Conservation (phyloP, 352 stramenopile genomes). For the Phytophthora kernoviae region DNA sequence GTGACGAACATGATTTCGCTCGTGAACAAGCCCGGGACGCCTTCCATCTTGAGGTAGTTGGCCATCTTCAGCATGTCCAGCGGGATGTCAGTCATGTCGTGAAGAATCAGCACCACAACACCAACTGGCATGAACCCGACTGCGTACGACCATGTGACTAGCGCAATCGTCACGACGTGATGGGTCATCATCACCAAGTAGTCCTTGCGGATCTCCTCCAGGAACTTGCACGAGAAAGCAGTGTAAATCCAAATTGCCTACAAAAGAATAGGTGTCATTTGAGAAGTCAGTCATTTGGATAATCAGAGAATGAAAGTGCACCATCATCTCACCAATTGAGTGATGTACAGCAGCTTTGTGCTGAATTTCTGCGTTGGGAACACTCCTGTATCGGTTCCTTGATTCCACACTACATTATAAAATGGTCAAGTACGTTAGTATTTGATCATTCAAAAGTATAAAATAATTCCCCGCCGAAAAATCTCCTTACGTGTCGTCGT, state of each 20-base stretch:
- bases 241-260: slow-evolving; percentile 91
- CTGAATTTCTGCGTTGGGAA: slow-evolving; percentile 84
- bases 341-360: slow-evolving; percentile 85
- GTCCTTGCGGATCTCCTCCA: slow-evolving; percentile 89
- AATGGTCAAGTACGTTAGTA: neutral
- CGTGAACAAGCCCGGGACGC: slow-evolving; percentile 64
- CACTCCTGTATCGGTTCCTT: slow-evolving; percentile 66
- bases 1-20: slow-evolving; percentile 78
- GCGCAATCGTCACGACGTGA: slow-evolving; percentile 86
- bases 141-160: slow-evolving; percentile 85
- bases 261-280: neutral
- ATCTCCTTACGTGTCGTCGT: slow-evolving; percentile 67
- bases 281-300: neutral
- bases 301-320: neutral
- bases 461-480: too few relatives aligned
- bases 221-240: slow-evolving; percentile 88
- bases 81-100: slow-evolving; percentile 89
- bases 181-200: slow-evolving; percentile 92
- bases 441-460: too few relatives aligned
- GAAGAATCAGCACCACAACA: slow-evolving; percentile 82
- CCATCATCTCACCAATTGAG: slow-evolving; percentile 60
- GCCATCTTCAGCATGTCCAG: slow-evolving; percentile 90
- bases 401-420: slow-evolving; percentile 70
- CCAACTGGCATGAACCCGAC: slow-evolving; percentile 84
- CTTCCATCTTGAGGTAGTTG: slow-evolving; percentile 91